These are phyloP conservation scores for Neofusicoccum laricinum DNA, from an alignment of 2,329 filamentous ascomycete species.

Conservation along the genomic window DNA sequence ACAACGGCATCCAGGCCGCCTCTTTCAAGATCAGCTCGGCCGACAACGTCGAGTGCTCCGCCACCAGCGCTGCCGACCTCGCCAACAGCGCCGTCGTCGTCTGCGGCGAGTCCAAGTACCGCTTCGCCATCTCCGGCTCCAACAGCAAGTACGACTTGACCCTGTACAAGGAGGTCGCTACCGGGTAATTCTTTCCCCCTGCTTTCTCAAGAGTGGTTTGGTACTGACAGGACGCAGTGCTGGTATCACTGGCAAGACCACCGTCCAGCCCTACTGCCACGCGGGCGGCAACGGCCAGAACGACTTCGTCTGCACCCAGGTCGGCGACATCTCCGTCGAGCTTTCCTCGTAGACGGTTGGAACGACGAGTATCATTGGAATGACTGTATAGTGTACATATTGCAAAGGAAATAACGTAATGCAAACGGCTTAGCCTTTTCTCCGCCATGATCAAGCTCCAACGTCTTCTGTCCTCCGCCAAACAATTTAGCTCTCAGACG, in stretches of 20 bases:
- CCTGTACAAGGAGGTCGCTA: no score
- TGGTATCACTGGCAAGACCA: not conserved
- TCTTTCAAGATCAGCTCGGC: not conserved
- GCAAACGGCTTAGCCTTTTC: no score
- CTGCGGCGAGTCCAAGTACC: not conserved
- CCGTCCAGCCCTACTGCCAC: not conserved
- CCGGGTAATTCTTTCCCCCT: no score
- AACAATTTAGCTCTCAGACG: no score
- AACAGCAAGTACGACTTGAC: not conserved
- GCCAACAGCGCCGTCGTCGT: not conserved
- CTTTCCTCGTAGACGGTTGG: not conserved
- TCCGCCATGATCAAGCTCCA: no score
- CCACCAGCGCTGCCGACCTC: not conserved
- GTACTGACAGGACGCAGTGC: no score
- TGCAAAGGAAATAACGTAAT: no score
- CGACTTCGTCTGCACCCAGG: not conserved
- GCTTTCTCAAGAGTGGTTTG: no score
- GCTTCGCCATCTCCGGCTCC: not conserved
- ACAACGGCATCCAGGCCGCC: slow-evolving; percentile 8
- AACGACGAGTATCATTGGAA: no score
- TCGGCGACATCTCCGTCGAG: not conserved
- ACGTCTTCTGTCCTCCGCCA: no score
- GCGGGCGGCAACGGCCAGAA: not conserved
- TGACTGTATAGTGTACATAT: no score
- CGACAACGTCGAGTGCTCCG: not conserved